Evolutionary conservation across 2,329 filamentous ascomycete genomes (phyloP).

Genomic region (Trichoderma simmonsii): DNA sequence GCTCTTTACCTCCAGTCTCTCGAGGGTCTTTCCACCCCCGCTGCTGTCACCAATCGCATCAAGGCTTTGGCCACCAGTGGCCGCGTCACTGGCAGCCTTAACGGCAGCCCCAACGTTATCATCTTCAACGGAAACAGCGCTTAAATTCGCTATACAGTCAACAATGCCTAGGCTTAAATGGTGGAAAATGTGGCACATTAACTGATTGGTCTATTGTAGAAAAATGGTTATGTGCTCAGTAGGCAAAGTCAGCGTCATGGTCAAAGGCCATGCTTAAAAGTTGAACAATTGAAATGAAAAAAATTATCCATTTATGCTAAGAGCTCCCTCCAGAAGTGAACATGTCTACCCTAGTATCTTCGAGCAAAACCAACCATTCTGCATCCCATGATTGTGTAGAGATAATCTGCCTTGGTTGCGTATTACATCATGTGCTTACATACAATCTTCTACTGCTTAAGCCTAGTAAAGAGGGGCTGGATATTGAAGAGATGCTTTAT

Average conservation of each 20-base stretch:
- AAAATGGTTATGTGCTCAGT: not conserved
- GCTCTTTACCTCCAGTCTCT: slow-evolving; percentile 45
- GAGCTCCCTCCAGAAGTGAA: not conserved
- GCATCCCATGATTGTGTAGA: not conserved
- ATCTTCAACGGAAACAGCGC: slow-evolving; percentile 44
- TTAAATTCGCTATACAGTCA: not conserved
- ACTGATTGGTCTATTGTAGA: not conserved
- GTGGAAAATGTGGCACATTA: not conserved
- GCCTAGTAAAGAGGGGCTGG: no score
- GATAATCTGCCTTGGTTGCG: no score
- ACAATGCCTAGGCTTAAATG: not conserved
- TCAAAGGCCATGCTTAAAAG: not conserved
- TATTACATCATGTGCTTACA: no score
- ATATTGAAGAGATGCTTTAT: no score
- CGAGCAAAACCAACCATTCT: not conserved
- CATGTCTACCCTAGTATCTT: not conserved
- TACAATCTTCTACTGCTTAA: no score
- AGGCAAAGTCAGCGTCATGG: not conserved
- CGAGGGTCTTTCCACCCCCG: slow-evolving; percentile 39
- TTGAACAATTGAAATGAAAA: not conserved
- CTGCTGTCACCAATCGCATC: slow-evolving; percentile 42
- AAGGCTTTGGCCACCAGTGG: slow-evolving; percentile 41
- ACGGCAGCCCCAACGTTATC: slow-evolving; percentile 43
- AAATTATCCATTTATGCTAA: not conserved
- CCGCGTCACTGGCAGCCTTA: slow-evolving; percentile 34